These are phyloP conservation scores for Orbilia brochopaga DNA, from an alignment of 2,329 filamentous ascomycete species.

Conservation along the genomic window DNA sequence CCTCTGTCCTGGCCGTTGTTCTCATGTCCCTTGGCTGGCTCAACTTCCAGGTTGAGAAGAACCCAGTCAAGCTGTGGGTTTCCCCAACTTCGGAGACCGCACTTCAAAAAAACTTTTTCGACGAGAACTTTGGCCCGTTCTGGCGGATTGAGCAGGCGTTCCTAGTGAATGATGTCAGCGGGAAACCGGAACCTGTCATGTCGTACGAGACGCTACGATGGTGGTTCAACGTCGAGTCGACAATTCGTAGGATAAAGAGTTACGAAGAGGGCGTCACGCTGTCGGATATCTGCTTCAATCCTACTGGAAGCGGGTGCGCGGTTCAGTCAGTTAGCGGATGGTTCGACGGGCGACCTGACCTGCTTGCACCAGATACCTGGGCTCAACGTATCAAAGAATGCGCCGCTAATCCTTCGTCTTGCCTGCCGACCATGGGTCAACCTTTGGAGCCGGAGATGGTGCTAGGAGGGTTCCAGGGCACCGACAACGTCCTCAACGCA, in stretches of 20 bases:
- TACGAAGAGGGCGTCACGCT: constrained; percentile 71
- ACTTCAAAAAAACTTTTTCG: constrained; percentile 91
- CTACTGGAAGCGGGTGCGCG: constrained; percentile 84
- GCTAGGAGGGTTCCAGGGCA: constrained; percentile 76
- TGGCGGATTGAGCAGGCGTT: constrained; percentile 94
- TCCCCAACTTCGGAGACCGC: constrained; percentile 89
- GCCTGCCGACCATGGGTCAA: constrained; percentile 85
- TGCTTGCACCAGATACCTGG: constrained; percentile 73
- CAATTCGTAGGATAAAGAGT: constrained; percentile 75
- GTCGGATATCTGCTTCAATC: constrained; percentile 91
- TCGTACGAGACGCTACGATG: constrained; percentile 86
- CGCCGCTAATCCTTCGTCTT: constrained; percentile 76
- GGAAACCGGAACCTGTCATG: constrained; percentile 75
- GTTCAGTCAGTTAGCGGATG: constrained; percentile 92
- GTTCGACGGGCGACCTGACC: constrained; percentile 71
- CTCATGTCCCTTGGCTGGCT: constrained; percentile 87
- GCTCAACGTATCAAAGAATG: constrained; percentile 73
- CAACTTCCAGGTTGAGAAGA: constrained; percentile 83
- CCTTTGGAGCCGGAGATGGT: constrained; percentile 85
- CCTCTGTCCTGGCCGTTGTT: constrained; percentile 75
- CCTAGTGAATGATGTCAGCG: constrained; percentile 81
- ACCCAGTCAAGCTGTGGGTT: constrained; percentile 95
- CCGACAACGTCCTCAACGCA: constrained; percentile 72
- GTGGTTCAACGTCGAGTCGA: constrained; percentile 91
- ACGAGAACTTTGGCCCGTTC: constrained; percentile 90